Evolutionary conservation across 805 yeast species (phyloP).

Genomic region (Kodamaea kakaduensis): DNA sequence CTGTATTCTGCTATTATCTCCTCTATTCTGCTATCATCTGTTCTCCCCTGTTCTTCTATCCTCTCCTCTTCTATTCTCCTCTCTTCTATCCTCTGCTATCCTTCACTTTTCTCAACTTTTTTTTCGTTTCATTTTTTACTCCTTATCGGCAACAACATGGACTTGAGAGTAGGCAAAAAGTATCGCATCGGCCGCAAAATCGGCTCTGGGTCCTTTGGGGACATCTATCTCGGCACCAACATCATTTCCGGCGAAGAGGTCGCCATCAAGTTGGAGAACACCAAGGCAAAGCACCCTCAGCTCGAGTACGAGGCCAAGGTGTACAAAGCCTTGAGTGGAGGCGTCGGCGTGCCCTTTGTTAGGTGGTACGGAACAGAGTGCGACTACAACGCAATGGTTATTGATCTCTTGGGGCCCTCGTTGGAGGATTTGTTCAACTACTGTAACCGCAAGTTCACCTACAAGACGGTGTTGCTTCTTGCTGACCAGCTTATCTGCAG

Average conservation of each 20-base stretch:
- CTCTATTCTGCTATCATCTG: no score
- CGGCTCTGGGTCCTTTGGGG: constrained; percentile 97
- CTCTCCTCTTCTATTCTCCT: no score
- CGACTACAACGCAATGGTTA: constrained; percentile 95
- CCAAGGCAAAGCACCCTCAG: constrained; percentile 93
- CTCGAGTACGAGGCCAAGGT: constrained; percentile 96
- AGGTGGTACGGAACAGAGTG: constrained; percentile 97
- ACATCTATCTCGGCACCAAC: constrained; percentile 89
- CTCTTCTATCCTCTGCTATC: no score
- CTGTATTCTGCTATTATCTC: no score
- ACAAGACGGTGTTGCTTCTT: constrained; percentile 85
- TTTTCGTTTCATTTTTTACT: constrained; percentile 2
- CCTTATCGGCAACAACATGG: constrained; percentile 28
- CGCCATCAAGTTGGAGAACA: constrained; percentile 89
- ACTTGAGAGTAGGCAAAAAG: constrained; percentile 88
- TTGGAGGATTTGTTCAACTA: constrained; percentile 94
- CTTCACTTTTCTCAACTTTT: background rate
- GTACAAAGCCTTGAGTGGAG: constrained; percentile 90
- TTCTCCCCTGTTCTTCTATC: no score
- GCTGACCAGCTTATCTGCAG: constrained; percentile 95
- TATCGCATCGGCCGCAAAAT: constrained; percentile 91
- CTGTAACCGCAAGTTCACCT: constrained; percentile 89
- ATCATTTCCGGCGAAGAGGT: constrained; percentile 96
- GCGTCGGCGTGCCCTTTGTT: constrained; percentile 94
- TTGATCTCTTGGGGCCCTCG: constrained; percentile 92